These are phyloP conservation scores for Hsuehochloa calcarea DNA, from an alignment of 176 grass and related monocot species.

Conservation along the genomic window DNA sequence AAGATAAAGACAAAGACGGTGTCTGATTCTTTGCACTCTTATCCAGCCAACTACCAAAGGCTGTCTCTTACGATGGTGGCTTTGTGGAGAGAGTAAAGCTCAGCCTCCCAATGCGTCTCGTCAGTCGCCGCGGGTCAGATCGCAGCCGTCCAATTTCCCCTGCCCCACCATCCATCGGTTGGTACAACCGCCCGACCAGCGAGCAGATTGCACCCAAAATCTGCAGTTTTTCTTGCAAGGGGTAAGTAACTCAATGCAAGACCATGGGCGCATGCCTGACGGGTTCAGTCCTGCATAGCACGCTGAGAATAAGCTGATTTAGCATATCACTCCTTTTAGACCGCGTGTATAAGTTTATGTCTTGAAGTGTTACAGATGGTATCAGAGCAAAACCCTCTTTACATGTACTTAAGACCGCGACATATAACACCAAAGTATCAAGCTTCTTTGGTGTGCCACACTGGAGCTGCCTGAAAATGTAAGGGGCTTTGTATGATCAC, in stretches of 20 bases:
- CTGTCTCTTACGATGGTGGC: background rate
- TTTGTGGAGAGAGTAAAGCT: slow-evolving; percentile 6
- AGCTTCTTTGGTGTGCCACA: background rate
- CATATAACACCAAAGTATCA: background rate
- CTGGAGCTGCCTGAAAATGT: background rate
- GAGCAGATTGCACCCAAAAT: background rate
- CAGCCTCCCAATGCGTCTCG: background rate
- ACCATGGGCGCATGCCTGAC: background rate
- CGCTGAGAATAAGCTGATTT: background rate
- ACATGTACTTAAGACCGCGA: background rate
- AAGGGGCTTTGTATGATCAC: background rate
- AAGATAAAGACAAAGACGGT: background rate
- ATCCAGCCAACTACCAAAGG: slow-evolving; percentile 11
- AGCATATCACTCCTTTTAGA: no score
- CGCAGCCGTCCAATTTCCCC: slow-evolving; percentile 2
- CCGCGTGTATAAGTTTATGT: background rate
- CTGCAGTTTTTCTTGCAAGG: background rate
- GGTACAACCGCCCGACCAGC: slow-evolving; percentile 21
- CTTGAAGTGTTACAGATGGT: background rate
- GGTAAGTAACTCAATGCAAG: background rate
- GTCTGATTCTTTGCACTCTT: slow-evolving; percentile 4
- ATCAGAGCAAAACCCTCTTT: background rate
- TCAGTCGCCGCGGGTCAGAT: background rate
- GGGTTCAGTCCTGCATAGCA: background rate
- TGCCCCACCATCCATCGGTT: slow-evolving; percentile 23